Percentiles rank a stretch among this genome's conserved stretches.
These are phyloP conservation scores for Haematococcus lacustris DNA, from an alignment of 139 green algal genomes.

Conservation along the genomic window DNA sequence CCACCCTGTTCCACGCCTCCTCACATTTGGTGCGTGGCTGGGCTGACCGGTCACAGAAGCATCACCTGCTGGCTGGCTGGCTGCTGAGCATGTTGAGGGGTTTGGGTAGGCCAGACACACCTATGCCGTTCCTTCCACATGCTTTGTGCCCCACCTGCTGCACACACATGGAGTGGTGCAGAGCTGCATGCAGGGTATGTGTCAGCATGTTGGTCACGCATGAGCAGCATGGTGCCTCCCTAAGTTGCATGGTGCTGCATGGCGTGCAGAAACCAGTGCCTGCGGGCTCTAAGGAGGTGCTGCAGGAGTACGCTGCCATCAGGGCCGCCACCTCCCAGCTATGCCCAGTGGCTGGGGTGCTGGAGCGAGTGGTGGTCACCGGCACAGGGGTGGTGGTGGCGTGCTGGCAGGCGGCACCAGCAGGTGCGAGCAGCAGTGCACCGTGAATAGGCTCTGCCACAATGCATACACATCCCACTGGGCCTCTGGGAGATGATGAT, in stretches of 20 bases:
- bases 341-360: conserved; percentile 48
- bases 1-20: conserved; percentile 59
- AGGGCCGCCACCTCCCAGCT: conserved; percentile 3
- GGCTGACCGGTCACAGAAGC: no score
- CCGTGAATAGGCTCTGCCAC: neutral
- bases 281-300: conserved; percentile 22
- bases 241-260: no score
- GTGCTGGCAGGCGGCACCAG: conserved; percentile 48
- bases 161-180: neutral
- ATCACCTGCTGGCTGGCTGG: neutral
- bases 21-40: conserved; percentile 41
- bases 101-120: neutral
- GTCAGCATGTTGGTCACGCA: no score
- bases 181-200: neutral
- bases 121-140: neutral
- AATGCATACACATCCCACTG: conserved; percentile 2
- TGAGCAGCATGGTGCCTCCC: no score
- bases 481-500: no score
- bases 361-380: conserved; percentile 56
- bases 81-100: neutral
- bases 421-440: conserved; percentile 1
- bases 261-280: conserved; percentile 40
- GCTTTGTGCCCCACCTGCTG: neutral
- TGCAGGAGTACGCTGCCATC: conserved; percentile 31
- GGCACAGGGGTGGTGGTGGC: conserved; percentile 48